Base-by-base conservation (phyloP, 1,284 basidiomycete genomes). In the Phenoliferia sp. region DNA sequence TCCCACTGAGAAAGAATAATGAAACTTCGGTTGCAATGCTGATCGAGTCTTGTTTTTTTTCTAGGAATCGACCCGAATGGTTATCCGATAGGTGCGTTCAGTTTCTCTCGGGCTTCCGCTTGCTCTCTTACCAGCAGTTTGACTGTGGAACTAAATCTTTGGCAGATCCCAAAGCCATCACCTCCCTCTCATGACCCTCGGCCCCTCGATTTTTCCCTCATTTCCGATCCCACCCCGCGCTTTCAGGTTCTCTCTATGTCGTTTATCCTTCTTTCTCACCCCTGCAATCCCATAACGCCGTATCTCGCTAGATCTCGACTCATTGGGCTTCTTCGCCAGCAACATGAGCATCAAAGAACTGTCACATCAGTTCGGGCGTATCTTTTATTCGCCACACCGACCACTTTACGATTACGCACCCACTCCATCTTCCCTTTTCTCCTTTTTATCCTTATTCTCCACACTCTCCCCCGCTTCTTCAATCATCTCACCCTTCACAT, bases 141-240 rank as follows among this genome's bases (percentile, higher is more conserved):
- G 10, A 10, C 50, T 54, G 12, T 12, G 39, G 15, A 48, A 12
- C 50, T 44, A 12, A 12, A 12, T 12, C 12, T 22, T 12, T 44
- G 22, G 50, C 65, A 71, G 70, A 71, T 35, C 65, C 64, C 2
- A 71, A 69, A 31, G 70, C 69, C 48, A 65, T 69, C 61, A 69
- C 69, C 44, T 65, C 62, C 7, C 50, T 69, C 6, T 54, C 15
- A 9, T 54, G 39, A 44, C 22, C 39, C 39, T 22, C 39, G 22
- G 12, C 22, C 39, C 39, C 39, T 44, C 39, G 12, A 12, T 44
- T 22, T 22, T 22, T 44, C 39, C 22, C 39, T 22, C 39, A 12
- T 44, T 22, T 44, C 39, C 39, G 12, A 12, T 44, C 39, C 39
- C 39, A 44, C 39, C 39, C 39, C n/a, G n/a, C n/a, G n/a, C n/a